A percentile compares a stretch with the other conserved stretches of the same genome.
phyloP scores from a whole-genome alignment of 768 basidiomycete genomes.

The Postia placenta region DNA sequence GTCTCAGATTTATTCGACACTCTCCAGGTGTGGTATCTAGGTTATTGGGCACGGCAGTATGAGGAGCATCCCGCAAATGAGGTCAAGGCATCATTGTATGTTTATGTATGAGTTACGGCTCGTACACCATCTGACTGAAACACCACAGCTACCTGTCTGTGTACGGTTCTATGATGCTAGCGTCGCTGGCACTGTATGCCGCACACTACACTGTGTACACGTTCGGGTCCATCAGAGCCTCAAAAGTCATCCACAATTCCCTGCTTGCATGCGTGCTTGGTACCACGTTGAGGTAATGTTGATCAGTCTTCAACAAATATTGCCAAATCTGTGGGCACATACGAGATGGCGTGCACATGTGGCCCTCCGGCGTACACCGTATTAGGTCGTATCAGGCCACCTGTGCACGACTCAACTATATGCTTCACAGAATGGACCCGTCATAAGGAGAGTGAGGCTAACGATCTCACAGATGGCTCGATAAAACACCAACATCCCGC shows the following conservation, averaged over 20 bases:
- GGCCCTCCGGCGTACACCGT: too few species aligned
- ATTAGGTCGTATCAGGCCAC: too few species aligned
- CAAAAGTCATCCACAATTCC: constrained; percentile 24
- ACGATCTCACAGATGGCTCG: constrained; percentile 39
- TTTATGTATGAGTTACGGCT: not conserved
- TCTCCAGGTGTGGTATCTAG: constrained; percentile 29
- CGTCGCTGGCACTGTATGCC: not conserved
- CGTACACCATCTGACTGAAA: not conserved
- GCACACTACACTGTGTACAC: constrained; percentile 16
- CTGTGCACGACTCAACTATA: too few species aligned
- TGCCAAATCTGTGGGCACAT: too few species aligned
- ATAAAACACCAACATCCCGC: constrained; percentile 47
- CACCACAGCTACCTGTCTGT: too few species aligned
- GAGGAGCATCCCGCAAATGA: constrained; percentile 19
- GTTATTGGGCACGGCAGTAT: constrained; percentile 31
- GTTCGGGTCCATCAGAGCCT: constrained; percentile 25
- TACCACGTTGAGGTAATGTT: constrained; percentile 22
- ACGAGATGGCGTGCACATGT: too few species aligned
- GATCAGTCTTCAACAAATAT: not conserved
- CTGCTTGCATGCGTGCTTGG: constrained; percentile 25
- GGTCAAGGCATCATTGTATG: constrained; percentile 27
- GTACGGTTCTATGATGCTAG: not conserved
- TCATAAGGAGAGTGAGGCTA: too few species aligned
- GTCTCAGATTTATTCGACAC: constrained; percentile 11
- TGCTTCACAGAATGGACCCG: too few species aligned